Evolutionary conservation across 2,329 filamentous ascomycete species (phyloP).

Genomic region (Blastomyces gilchristii): DNA sequence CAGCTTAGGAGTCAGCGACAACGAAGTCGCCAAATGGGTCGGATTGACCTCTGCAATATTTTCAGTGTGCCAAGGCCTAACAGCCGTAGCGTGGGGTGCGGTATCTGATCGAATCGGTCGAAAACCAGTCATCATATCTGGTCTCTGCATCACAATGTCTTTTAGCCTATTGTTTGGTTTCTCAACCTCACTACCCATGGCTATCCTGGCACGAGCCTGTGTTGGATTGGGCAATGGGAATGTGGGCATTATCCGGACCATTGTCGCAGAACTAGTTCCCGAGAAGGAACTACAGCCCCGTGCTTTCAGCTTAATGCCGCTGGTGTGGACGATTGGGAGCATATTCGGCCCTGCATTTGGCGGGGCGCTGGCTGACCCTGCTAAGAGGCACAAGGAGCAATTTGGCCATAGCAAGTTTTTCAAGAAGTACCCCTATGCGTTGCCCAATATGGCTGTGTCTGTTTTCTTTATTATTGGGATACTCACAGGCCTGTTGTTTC

Average conservation of each 20-base stretch:
- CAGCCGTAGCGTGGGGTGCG: constrained; percentile 65
- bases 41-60: constrained; percentile 63
- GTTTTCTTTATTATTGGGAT: constrained; percentile 70
- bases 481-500: constrained; percentile 62
- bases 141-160: constrained; percentile 67
- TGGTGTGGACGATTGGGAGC: constrained; percentile 78
- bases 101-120: constrained; percentile 69
- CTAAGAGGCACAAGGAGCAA: constrained; percentile 58
- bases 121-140: constrained; percentile 68
- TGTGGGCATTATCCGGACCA: constrained; percentile 82
- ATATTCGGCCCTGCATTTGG: constrained; percentile 84
- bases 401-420: constrained; percentile 62
- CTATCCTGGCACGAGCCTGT: constrained; percentile 65
- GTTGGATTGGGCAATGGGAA: constrained; percentile 82
- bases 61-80: constrained; percentile 59
- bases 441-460: constrained; percentile 73
- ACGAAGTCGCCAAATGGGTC: constrained; percentile 70
- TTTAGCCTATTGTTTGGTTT: constrained; percentile 76
- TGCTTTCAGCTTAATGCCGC: constrained; percentile 87
- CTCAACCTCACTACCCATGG: constrained; percentile 67
- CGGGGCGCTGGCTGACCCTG: constrained; percentile 73
- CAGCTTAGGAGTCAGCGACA: constrained; percentile 57
- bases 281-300: constrained; percentile 75
- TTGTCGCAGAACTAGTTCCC: constrained; percentile 87
- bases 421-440: constrained; percentile 64